Conservation (phyloP, 306 rosid genomes). For the Hippophae tibetana region DNA sequence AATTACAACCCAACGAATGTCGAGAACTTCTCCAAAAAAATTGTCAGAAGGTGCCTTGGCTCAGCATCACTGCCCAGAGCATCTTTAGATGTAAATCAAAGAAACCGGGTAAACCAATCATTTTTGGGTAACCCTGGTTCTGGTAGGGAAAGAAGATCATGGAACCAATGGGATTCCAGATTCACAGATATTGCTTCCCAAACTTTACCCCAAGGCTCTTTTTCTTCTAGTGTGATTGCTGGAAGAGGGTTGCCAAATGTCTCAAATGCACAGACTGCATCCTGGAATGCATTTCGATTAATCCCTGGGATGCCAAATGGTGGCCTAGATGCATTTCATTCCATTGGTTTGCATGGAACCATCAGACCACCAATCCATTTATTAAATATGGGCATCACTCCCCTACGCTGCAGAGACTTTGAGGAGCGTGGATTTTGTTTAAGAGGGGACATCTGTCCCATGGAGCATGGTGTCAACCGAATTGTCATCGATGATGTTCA, state of each 20-base stretch:
- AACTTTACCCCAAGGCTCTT: slow-evolving; percentile 67
- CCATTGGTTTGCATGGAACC: slow-evolving; percentile 78
- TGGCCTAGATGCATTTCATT: slow-evolving; percentile 72
- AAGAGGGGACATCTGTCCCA: slow-evolving; percentile 99
- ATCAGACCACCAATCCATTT: slow-evolving; percentile 79
- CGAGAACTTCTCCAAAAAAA: slow-evolving; percentile 47
- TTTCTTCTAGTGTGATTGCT: slow-evolving; percentile 56
- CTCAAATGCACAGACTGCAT: slow-evolving; percentile 63
- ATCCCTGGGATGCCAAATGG: slow-evolving; percentile 75
- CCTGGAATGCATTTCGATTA: slow-evolving; percentile 86
- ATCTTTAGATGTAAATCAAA: slow-evolving; percentile 60
- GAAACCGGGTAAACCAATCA: slow-evolving; percentile 50
- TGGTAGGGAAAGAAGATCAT: slow-evolving; percentile 80
- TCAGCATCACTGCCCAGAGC: slow-evolving; percentile 9
- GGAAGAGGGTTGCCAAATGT: slow-evolving; percentile 81
- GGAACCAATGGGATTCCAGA: slow-evolving; percentile 82
- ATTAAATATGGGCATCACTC: slow-evolving; percentile 66
- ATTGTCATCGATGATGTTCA: slow-evolving; percentile 97
- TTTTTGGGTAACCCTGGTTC: slow-evolving; percentile 50
- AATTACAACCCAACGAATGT: slow-evolving; percentile 31
- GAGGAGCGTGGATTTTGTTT: slow-evolving; percentile 99
- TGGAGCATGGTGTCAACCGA: slow-evolving; percentile 97
- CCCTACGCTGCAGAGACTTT: slow-evolving; percentile 92
- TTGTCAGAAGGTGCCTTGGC: slow-evolving; percentile 66
- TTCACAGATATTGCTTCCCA: slow-evolving; percentile 82